Conservation (phyloP, 2,329 filamentous ascomycete genomes). For the Beauveria sp. region DNA sequence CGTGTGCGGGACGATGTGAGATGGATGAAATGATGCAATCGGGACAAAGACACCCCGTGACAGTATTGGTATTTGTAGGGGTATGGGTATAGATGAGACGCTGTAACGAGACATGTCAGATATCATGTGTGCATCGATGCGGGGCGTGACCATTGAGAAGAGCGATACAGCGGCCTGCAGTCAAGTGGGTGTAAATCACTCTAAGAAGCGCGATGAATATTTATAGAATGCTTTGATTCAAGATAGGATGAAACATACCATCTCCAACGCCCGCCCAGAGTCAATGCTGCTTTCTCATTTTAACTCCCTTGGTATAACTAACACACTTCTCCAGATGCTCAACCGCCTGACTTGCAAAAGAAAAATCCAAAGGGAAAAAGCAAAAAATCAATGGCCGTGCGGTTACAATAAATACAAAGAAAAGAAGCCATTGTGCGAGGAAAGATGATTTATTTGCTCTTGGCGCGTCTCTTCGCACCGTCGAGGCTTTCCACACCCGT, state of each 20-base stretch:
- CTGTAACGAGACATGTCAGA: neutral
- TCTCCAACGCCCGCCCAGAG: no score
- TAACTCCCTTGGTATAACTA: neutral
- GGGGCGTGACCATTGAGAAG: neutral
- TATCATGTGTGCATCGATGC: neutral
- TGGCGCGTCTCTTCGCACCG: conserved; percentile 19
- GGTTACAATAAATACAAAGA: neutral
- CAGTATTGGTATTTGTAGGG: neutral
- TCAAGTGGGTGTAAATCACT: no score
- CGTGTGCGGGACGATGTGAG: neutral
- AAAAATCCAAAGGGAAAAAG: neutral
- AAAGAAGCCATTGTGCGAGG: neutral
- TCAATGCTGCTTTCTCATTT: no score
- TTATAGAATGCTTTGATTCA: no score
- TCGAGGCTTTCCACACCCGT: conserved; percentile 15
- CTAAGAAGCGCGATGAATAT: no score
- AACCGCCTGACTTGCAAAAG: neutral
- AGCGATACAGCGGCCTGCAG: no score
- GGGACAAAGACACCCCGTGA: neutral
- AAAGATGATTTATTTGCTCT: conserved; percentile 15
- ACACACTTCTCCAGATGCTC: neutral
- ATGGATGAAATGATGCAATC: neutral
- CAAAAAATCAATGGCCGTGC: neutral
- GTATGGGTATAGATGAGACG: conserved; percentile 5
- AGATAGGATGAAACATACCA: no score